Evolutionary conservation across 140 eudicot genomes (phyloP).

Genomic region (Oenanthe javanica): DNA sequence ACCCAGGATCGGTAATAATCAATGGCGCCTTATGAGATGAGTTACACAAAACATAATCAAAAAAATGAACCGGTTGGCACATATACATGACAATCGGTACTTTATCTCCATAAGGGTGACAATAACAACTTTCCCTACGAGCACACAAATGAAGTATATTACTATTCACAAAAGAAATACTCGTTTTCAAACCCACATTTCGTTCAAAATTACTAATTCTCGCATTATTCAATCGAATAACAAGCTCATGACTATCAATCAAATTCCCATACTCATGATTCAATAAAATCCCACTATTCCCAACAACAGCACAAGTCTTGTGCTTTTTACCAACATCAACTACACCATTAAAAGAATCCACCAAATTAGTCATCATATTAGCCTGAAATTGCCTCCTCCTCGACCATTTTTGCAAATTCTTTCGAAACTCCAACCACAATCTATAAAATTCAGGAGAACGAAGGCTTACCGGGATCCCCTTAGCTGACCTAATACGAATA

Average conservation of each 20-base stretch:
- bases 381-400: conserved; percentile 42
- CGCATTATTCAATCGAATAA: conserved; percentile 80
- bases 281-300: conserved; percentile 88
- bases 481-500: conserved; percentile 38
- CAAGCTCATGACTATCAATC: conserved; percentile 75
- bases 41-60: conserved; percentile 67
- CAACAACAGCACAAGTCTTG: conserved; percentile 80
- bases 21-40: conserved; percentile 57
- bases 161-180: conserved; percentile 72
- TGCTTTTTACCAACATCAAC: conserved; percentile 25
- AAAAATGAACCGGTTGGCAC: conserved; percentile 83
- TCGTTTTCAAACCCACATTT: conserved; percentile 77
- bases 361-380: conserved; percentile 59
- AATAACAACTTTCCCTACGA: conserved; percentile 66
- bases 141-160: conserved; percentile 76
- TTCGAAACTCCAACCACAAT: conserved; percentile 53
- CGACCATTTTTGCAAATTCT: conserved; percentile 58
- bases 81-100: conserved; percentile 74
- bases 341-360: conserved; percentile 19
- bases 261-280: conserved; percentile 38
- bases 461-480: conserved; percentile 48
- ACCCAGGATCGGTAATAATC: conserved; percentile 67
- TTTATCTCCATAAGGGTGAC: conserved; percentile 74
- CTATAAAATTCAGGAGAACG: conserved; percentile 64
- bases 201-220: conserved; percentile 38